A percentile compares a stretch with the other conserved stretches of the same genome.
Evolutionary conservation across 2,329 filamentous ascomycete species (phyloP).

Genomic region (Hypoxylon sp.): DNA sequence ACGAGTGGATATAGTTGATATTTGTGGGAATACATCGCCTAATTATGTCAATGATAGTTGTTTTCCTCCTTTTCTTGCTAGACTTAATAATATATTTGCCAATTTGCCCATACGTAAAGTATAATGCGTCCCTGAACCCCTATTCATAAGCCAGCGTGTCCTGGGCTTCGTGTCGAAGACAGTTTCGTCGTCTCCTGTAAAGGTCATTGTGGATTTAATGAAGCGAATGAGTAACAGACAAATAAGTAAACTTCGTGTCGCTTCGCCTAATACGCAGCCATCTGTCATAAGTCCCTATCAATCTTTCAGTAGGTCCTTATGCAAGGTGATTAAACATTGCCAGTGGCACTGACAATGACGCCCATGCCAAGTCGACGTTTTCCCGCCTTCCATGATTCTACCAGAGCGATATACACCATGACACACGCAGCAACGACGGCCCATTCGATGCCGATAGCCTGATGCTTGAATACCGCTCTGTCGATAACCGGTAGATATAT

Average conservation of each 20-base stretch:
- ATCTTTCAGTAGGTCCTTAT: not conserved
- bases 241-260: not conserved
- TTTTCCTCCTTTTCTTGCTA: not conserved
- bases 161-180: not conserved
- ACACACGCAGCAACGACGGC: slow-evolving; percentile 74
- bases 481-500: slow-evolving; percentile 79
- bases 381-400: slow-evolving; percentile 78
- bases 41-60: slow-evolving; percentile 14
- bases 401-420: slow-evolving; percentile 71
- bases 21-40: slow-evolving; percentile 10
- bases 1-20: slow-evolving; percentile 21
- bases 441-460: slow-evolving; percentile 80
- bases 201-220: not conserved
- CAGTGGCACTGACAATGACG: slow-evolving; percentile 6
- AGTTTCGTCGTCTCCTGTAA: not conserved
- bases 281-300: too few relatives aligned
- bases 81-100: not conserved
- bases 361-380: slow-evolving; percentile 66
- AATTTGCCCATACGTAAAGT: not conserved
- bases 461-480: slow-evolving; percentile 77
- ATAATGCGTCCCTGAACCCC: not conserved
- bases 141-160: slow-evolving; percentile 8
- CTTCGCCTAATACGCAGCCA: too few relatives aligned
- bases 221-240: not conserved
- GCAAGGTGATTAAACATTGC: slow-evolving; percentile 11